phyloP scores from a whole-genome alignment of 495 filamentous ascomycete genomes.

The Parathielavia appendiculata region DNA sequence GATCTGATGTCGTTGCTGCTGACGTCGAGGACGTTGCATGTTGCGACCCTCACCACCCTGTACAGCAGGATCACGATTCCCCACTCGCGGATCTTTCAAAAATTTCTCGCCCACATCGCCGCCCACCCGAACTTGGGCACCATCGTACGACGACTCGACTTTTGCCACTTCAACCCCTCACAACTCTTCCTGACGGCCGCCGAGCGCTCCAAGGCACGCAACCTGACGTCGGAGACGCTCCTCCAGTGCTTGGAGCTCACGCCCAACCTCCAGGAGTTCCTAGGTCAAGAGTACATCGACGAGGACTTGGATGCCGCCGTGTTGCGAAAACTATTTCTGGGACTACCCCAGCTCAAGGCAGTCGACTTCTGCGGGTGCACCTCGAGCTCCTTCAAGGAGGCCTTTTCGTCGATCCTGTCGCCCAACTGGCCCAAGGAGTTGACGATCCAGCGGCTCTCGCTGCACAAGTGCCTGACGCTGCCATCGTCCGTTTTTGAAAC shows the following conservation, averaged over 20 bases:
- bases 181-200: constrained; percentile 74
- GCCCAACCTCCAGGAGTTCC: constrained; percentile 73
- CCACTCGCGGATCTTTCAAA: constrained; percentile 80
- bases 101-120: constrained; percentile 70
- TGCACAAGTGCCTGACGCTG: constrained; percentile 79
- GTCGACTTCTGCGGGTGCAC: constrained; percentile 79
- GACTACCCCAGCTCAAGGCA: constrained; percentile 61
- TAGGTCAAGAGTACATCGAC: constrained; percentile 79
- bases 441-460: constrained; percentile 61
- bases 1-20: constrained; percentile 75
- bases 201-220: constrained; percentile 75
- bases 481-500: constrained; percentile 62
- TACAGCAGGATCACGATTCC: constrained; percentile 83
- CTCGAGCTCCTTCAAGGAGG: constrained; percentile 60
- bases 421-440: constrained; percentile 47
- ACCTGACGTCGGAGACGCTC: constrained; percentile 72
- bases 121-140: constrained; percentile 67
- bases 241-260: constrained; percentile 69
- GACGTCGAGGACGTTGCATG: constrained; percentile 69
- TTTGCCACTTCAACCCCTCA: constrained; percentile 83
- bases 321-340: constrained; percentile 68
- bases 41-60: constrained; percentile 69
- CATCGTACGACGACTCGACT: constrained; percentile 76
- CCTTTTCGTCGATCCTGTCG: constrained; percentile 41
- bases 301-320: constrained; percentile 67